A percentile compares a stretch with the other conserved stretches of the same genome.
These are phyloP conservation scores for Alternaria angustiovoidea DNA, from an alignment of 2,329 filamentous ascomycete species.

Conservation along the genomic window DNA sequence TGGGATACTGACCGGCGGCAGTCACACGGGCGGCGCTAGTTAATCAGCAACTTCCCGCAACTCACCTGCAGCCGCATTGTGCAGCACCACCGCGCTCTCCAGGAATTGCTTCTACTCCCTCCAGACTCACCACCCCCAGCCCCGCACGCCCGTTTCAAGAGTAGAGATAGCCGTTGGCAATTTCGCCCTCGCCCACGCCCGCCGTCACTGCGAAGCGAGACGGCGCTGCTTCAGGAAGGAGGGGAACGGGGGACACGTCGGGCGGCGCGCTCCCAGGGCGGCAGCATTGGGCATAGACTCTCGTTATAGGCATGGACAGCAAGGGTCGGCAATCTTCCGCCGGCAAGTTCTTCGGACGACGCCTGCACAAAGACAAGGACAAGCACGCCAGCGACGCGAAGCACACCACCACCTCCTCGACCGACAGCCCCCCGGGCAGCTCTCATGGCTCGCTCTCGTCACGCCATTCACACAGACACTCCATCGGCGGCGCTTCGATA, in stretches of 20 bases:
- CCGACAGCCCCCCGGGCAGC: slow-evolving; percentile 69
- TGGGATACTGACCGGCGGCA: slow-evolving; percentile 2
- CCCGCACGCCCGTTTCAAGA: slow-evolving; percentile 27
- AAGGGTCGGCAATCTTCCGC: slow-evolving; percentile 84
- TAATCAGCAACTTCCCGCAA: slow-evolving; percentile 25
- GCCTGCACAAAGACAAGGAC: slow-evolving; percentile 74
- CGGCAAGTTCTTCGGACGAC: slow-evolving; percentile 86
- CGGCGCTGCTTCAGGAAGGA: slow-evolving; percentile 1
- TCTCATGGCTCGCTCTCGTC: slow-evolving; percentile 73
- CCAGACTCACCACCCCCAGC: slow-evolving; percentile 3
- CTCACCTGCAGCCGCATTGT: slow-evolving; percentile 23
- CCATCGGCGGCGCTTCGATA: slow-evolving; percentile 64
- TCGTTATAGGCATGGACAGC: slow-evolving; percentile 62
- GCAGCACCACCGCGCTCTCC: slow-evolving; percentile 17
- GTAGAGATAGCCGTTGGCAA: background rate
- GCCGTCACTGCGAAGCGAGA: background rate
- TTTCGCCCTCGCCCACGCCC: background rate
- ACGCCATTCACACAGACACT: slow-evolving; percentile 66
- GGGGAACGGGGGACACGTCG: slow-evolving; percentile 16
- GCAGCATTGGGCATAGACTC: slow-evolving; percentile 23
- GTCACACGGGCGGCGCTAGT: slow-evolving; percentile 16
- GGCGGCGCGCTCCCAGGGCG: slow-evolving; percentile 18
- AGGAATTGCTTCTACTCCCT: slow-evolving; percentile 8
- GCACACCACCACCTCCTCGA: slow-evolving; percentile 63
- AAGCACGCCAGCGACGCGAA: slow-evolving; percentile 21